phyloP scores from a whole-genome alignment of 331 rosid species.

The Telfairia occidentalis region DNA sequence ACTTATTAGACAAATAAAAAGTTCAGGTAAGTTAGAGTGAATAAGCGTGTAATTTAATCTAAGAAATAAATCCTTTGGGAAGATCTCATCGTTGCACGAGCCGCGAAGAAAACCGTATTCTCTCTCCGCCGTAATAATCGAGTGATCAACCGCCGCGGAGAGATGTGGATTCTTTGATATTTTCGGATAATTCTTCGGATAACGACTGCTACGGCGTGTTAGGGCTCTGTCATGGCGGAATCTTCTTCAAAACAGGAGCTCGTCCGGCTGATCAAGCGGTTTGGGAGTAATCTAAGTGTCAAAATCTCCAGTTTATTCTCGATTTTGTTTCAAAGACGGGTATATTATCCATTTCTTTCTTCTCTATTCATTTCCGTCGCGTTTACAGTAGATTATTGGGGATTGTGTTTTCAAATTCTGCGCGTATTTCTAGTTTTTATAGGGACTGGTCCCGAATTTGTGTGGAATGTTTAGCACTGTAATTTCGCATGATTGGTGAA shows the following conservation, averaged over 20 bases:
- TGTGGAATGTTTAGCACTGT: not conserved
- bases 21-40: too few relatives aligned
- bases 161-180: not conserved
- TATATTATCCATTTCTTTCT: slow-evolving; percentile 9
- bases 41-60: too few relatives aligned
- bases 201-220: slow-evolving; percentile 1
- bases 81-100: not conserved
- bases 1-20: too few relatives aligned
- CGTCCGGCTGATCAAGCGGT: slow-evolving; percentile 63
- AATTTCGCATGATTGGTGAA: not conserved
- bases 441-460: not conserved
- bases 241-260: slow-evolving; percentile 62
- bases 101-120: not conserved
- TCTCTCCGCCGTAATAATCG: not conserved
- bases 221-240: slow-evolving; percentile 35
- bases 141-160: not conserved
- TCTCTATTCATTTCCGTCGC: not conserved
- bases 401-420: not conserved
- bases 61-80: not conserved
- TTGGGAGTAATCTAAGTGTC: slow-evolving; percentile 54
- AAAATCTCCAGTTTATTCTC: slow-evolving; percentile 57
- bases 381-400: slow-evolving; percentile 32
- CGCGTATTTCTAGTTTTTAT: not conserved
- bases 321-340: slow-evolving; percentile 47
- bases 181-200: not conserved